Conservation (phyloP, 176 grass and related monocot species). For the Aegilops umbellulata region DNA sequence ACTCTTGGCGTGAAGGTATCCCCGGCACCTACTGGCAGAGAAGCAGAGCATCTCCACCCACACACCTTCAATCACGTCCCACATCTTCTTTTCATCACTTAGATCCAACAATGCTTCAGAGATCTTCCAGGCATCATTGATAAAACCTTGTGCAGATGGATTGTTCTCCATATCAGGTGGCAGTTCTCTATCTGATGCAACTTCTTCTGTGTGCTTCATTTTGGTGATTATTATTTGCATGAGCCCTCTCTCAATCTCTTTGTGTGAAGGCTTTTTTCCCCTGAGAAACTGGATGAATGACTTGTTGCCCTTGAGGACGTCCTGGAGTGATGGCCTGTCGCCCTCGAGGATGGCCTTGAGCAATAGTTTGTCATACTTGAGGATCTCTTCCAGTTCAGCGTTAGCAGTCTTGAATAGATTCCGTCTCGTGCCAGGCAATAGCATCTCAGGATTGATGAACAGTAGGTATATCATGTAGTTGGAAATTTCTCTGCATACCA, state of each 20-base stretch:
- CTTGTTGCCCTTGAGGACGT: neutral
- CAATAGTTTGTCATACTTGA: neutral
- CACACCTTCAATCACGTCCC: neutral
- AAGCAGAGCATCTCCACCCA: slow-evolving; percentile 19
- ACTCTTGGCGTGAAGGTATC: neutral
- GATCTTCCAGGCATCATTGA: neutral
- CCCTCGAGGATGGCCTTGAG: neutral
- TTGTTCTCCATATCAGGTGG: neutral
- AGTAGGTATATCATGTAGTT: slow-evolving; percentile 12
- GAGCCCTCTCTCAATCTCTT: neutral
- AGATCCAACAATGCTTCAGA: neutral
- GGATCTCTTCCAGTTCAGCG: neutral
- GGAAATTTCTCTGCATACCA: neutral
- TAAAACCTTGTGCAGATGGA: neutral
- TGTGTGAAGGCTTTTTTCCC: neutral
- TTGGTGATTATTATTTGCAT: neutral
- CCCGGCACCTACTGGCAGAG: neutral
- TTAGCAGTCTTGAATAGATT: neutral
- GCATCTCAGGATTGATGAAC: neutral
- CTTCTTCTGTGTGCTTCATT: no score
- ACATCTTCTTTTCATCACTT: neutral
- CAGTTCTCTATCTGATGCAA: no score
- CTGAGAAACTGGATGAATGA: no score
- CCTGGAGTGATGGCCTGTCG: neutral
- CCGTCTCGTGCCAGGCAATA: neutral